Base-by-base conservation (phyloP, 108 stramenopile species). In the Nitzschia sp. region DNA sequence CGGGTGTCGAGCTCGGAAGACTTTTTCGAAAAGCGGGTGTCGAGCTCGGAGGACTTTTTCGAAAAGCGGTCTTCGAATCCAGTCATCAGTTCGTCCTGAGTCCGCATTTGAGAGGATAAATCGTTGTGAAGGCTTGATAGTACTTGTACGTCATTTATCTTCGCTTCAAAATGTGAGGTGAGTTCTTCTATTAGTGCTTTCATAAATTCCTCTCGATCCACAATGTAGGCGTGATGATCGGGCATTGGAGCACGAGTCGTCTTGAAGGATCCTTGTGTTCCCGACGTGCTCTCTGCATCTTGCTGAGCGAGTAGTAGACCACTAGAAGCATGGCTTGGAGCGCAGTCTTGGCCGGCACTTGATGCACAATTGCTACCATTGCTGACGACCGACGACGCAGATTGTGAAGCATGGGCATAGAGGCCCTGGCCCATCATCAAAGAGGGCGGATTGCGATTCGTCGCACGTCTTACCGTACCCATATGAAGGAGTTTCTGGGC, bases 281-380 rank as follows among this genome's bases (percentile, higher is more conserved):
- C 56, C 15, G n/a, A 33, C 30, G 56, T 58, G 26, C 56, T 58
- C 32, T n/a, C 30, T 33, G 15, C 33, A n/a, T 58, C 56, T 6
- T 15, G 56, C 1, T 15, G n/a, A 3, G 53, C 25, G 25, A 34
- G 21, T 31, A 33, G 29, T 31, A 31, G 31, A 13, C 8, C 13
- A 34, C 16, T 1, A 31, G n/a, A n/a, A n/a, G n/a, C n/a, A n/a
- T n/a, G n/a, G n/a, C n/a, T n/a, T n/a, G n/a, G n/a, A n/a, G n/a
- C n/a, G n/a, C n/a, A n/a, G n/a, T n/a, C n/a, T n/a, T n/a, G n/a
- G n/a, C n/a, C n/a, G n/a, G n/a, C n/a, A n/a, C 56, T 34, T 58
- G 0, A 25, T 53, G 22, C 1, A n/a, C 25, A 15, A 13, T 53
- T 53, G 53, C 15, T 15, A 15, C 53, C 53, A 27, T 53, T 41